Evolutionary conservation across 345 rosid genomes (phyloP).

Genomic region (Mallotus nudiflorus): DNA sequence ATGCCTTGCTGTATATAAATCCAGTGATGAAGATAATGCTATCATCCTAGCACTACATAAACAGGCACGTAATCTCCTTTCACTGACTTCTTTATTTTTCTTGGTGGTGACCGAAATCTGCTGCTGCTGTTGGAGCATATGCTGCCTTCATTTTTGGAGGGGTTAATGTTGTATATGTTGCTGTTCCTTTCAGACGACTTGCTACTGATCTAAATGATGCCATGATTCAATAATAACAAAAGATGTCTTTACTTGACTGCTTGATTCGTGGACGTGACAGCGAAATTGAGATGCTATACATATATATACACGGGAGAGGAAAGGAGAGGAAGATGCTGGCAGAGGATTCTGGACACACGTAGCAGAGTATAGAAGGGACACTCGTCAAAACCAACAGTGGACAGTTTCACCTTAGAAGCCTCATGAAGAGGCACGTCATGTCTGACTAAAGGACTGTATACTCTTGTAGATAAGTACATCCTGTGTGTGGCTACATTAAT

Average conservation of each 20-base stretch:
- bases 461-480: no score
- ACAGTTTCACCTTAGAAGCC: slow-evolving; percentile 37
- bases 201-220: slow-evolving; percentile 18
- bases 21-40: slow-evolving; percentile 30
- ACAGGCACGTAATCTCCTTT: slow-evolving; percentile 21
- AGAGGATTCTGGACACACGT: slow-evolving; percentile 47
- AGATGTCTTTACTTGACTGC: no score
- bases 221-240: no score
- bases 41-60: slow-evolving; percentile 16
- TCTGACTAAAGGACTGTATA: slow-evolving; percentile 9
- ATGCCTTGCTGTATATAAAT: slow-evolving; percentile 54
- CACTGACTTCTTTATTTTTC: background rate
- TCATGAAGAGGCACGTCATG: slow-evolving; percentile 48
- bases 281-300: background rate
- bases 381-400: slow-evolving; percentile 18
- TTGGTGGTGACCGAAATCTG: background rate
- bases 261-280: no score
- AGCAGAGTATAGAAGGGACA: slow-evolving; percentile 24
- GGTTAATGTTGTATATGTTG: slow-evolving; percentile 14
- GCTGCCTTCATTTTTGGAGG: slow-evolving; percentile 16
- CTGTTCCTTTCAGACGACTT: background rate
- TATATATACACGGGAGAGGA: background rate
- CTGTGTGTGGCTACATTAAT: no score
- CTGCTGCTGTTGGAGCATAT: slow-evolving; percentile 11
- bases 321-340: no score